These are phyloP conservation scores for Apiotrichum akiyoshidainum DNA, from an alignment of 1,284 basidiomycete genomes.

Conservation along the genomic window DNA sequence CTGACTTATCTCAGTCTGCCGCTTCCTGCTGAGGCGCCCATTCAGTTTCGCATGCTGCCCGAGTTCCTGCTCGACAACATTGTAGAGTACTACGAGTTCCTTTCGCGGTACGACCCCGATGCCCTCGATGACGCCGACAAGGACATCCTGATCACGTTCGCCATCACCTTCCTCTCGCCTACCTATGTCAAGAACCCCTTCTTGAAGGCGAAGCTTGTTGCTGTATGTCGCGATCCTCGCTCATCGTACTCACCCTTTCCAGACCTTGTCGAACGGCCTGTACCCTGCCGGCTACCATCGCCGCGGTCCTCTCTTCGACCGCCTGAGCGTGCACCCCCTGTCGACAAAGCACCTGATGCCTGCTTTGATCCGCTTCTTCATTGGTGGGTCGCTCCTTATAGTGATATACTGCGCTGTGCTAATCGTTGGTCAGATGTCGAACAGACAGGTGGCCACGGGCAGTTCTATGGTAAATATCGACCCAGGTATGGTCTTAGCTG, in stretches of 20 bases:
- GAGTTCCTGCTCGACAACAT: constrained; percentile 95
- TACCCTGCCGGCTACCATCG: constrained; percentile 71
- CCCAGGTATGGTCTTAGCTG: background rate
- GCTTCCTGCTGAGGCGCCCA: constrained; percentile 77
- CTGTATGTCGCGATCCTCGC: constrained; percentile 54
- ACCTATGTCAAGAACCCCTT: constrained; percentile 99
- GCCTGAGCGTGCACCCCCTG: constrained; percentile 78
- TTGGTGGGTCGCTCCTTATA: constrained; percentile 60
- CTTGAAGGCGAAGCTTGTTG: constrained; percentile 95
- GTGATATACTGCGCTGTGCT: background rate
- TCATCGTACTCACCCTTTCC: background rate
- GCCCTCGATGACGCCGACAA: constrained; percentile 78
- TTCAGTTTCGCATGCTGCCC: constrained; percentile 81
- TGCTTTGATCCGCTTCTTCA: constrained; percentile 90
- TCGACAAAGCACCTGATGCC: constrained; percentile 87
- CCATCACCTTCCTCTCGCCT: constrained; percentile 86
- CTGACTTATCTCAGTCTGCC: constrained; percentile 62
- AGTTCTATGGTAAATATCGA: constrained; percentile 77
- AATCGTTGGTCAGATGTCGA: constrained; percentile 73
- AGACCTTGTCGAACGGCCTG: constrained; percentile 82
- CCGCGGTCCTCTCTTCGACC: constrained; percentile 73
- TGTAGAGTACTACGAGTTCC: constrained; percentile 81
- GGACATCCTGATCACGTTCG: constrained; percentile 83
- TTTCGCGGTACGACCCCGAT: constrained; percentile 71
- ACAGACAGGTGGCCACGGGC: constrained; percentile 91